Evolutionary conservation across 2,329 filamentous ascomycete genomes (phyloP).

Genomic region (Trichoderma asperellum): DNA sequence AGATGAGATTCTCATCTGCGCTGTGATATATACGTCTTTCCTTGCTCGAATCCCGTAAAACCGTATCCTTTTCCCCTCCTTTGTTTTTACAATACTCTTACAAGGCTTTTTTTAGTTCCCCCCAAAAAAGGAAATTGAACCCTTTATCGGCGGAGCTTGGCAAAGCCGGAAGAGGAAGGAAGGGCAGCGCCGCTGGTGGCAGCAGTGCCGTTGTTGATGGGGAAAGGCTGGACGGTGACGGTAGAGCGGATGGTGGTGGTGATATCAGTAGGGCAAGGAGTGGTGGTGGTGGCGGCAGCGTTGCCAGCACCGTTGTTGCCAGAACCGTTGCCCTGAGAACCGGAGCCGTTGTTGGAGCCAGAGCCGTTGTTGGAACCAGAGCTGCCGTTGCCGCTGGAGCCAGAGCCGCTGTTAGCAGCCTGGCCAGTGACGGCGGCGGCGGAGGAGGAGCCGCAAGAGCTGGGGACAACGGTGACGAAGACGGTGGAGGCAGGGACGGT

Average conservation of each 20-base stretch:
- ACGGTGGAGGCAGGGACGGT: slow-evolving; percentile 43
- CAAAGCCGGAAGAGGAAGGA: slow-evolving; percentile 42
- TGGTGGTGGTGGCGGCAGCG: slow-evolving; percentile 35
- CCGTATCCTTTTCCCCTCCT: neutral
- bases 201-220: slow-evolving; percentile 44
- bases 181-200: slow-evolving; percentile 1
- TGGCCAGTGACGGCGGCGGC: slow-evolving; percentile 34
- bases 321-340: slow-evolving; percentile 28
- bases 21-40: slow-evolving; percentile 2
- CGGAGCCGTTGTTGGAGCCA: slow-evolving; percentile 1
- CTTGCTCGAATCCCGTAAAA: neutral
- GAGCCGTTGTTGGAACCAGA: slow-evolving; percentile 1
- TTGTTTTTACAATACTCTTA: slow-evolving; percentile 7
- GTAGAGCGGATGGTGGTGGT: slow-evolving; percentile 38
- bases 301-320: slow-evolving; percentile 28
- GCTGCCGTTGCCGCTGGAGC: slow-evolving; percentile 30
- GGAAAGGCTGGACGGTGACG: slow-evolving; percentile 49
- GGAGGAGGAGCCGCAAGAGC: slow-evolving; percentile 32
- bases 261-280: slow-evolving; percentile 24
- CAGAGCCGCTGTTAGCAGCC: slow-evolving; percentile 24
- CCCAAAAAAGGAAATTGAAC: neutral
- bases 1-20: neutral
- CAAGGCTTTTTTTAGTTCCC: neutral
- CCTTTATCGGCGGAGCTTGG: slow-evolving; percentile 41
- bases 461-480: slow-evolving; percentile 40